phyloP scores from a whole-genome alignment of 495 filamentous ascomycete species.

The Talaromyces liani region DNA sequence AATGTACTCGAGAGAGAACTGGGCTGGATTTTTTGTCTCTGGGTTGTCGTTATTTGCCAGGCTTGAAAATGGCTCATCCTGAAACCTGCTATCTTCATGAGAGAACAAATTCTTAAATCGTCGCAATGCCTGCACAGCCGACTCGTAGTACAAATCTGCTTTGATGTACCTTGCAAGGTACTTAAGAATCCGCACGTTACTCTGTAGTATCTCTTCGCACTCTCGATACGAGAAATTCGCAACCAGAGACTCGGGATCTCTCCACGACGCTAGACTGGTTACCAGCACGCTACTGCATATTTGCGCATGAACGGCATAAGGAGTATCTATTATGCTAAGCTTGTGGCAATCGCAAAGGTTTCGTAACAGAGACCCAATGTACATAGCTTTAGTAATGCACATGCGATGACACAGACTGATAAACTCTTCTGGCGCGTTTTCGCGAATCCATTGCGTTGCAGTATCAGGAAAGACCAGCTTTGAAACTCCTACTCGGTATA shows the following conservation, averaged over 20 bases:
- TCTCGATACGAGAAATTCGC: not conserved
- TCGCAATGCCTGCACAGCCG: not conserved
- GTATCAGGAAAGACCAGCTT: not conserved
- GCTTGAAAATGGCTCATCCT: not conserved
- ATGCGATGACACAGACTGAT: not conserved
- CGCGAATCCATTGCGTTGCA: not conserved
- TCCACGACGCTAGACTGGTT: not conserved
- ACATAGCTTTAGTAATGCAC: not conserved
- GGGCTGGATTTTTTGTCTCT: not conserved
- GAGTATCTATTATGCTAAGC: not conserved
- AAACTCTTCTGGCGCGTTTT: not conserved
- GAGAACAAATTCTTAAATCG: not conserved
- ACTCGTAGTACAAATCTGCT: slow-evolving; percentile 2
- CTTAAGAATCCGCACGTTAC: not conserved
- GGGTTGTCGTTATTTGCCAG: not conserved
- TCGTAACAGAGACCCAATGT: not conserved
- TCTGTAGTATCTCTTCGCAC: not conserved
- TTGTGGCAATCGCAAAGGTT: not conserved
- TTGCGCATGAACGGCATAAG: slow-evolving; percentile 1
- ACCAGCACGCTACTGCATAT: slow-evolving; percentile 5
- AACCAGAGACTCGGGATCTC: not conserved
- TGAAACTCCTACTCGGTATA: not conserved
- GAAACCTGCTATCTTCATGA: not conserved
- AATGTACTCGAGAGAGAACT: slow-evolving; percentile 4
- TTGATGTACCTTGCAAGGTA: slow-evolving; percentile 2